phyloP scores from a whole-genome alignment of 176 grass and related monocot species.

The Phyllostachys edulis region DNA sequence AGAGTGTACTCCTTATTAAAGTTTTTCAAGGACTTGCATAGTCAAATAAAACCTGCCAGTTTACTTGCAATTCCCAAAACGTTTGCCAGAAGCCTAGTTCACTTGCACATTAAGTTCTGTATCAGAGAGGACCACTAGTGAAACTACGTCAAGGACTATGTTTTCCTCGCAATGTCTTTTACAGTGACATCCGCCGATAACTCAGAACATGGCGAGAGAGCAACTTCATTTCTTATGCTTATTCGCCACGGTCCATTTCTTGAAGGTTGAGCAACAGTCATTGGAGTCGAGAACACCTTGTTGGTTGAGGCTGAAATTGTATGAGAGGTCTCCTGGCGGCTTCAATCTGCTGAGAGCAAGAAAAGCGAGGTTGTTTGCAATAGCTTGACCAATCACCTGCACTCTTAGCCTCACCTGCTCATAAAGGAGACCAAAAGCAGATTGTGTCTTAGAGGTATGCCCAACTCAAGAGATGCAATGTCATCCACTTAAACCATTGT shows the following conservation, averaged over 20 bases:
- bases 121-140: background rate
- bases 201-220: background rate
- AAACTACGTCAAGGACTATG: background rate
- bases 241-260: conserved; percentile 31
- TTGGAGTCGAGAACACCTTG: conserved; percentile 80
- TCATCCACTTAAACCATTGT: background rate
- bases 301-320: conserved; percentile 68
- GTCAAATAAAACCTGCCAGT: background rate
- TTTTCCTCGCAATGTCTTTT: background rate
- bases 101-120: background rate
- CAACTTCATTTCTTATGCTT: conserved; percentile 48
- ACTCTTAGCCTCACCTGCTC: conserved; percentile 79
- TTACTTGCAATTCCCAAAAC: background rate
- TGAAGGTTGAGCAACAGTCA: conserved; percentile 77
- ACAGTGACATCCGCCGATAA: background rate
- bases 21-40: background rate
- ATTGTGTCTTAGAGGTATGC: background rate
- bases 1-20: conserved; percentile 19
- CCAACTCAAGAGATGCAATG: background rate
- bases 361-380: conserved; percentile 79
- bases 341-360: conserved; percentile 77
- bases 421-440: background rate
- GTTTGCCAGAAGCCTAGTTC: background rate
- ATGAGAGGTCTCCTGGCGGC: conserved; percentile 71
- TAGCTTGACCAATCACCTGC: conserved; percentile 83